phyloP scores from a whole-genome alignment of 208 protist species.

The Trypanosoma congolense region DNA sequence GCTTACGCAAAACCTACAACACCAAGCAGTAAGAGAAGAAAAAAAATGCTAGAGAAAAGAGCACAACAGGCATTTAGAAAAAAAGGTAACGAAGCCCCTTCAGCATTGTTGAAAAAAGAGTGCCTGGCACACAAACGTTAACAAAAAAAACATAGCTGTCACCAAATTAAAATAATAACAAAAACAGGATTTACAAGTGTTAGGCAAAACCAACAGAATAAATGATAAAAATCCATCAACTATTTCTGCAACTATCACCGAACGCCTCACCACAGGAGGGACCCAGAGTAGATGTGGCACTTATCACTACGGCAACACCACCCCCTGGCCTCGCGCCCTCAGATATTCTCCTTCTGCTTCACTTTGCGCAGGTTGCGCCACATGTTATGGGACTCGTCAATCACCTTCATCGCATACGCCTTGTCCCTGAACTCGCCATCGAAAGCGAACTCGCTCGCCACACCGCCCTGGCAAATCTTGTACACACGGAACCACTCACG shows the following conservation, averaged over 20 bases:
- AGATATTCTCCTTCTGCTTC: constrained; percentile 74
- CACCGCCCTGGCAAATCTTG: constrained; percentile 90
- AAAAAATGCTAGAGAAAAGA: too few relatives aligned
- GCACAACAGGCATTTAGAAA: too few relatives aligned
- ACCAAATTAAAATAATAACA: too few relatives aligned
- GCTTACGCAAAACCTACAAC: not conserved
- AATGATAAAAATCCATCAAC: too few relatives aligned
- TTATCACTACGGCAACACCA: not conserved
- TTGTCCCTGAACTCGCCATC: constrained; percentile 88
- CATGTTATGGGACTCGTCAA: constrained; percentile 90
- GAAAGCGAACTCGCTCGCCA: constrained; percentile 90
- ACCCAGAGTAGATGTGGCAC: not conserved
- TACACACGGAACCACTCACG: constrained; percentile 90
- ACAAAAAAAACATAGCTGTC: too few relatives aligned
- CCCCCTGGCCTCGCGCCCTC: constrained; percentile 6
- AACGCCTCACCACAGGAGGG: too few relatives aligned
- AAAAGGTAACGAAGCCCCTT: too few relatives aligned
- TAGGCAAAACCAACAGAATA: too few relatives aligned
- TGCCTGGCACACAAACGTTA: too few relatives aligned
- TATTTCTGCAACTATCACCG: too few relatives aligned
- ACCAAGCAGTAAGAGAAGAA: not conserved
- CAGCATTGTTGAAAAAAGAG: too few relatives aligned
- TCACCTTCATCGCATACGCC: constrained; percentile 75
- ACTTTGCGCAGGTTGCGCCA: constrained; percentile 90
- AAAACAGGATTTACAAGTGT: too few relatives aligned